Evolutionary conservation across 2,329 filamentous ascomycete species (phyloP), one percentile per base, ranked within the genome.

Genomic region (Alternaria dauci): DNA sequence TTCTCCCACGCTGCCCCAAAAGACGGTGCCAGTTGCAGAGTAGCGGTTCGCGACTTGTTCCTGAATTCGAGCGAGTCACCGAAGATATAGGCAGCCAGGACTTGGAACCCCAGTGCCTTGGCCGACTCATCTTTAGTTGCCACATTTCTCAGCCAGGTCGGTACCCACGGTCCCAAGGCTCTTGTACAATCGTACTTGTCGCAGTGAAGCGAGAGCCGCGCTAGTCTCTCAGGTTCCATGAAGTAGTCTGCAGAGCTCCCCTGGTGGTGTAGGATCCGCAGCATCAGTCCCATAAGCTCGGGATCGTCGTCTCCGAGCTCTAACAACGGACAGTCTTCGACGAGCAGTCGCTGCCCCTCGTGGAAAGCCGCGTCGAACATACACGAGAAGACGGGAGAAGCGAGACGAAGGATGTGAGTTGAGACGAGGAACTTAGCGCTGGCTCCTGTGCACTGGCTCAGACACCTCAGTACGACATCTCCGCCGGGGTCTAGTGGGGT

Each of bases 51-150:
- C 14, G 36, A 57, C 30, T 55, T 52, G 16, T 44, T 47, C 18
- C 14, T 23, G 26, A 59, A 59, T 11, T 51, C 30, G 11, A 16
- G 39, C 4, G 23, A 11, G 46, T 51, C 44, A 14, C 55, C 50
- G 39, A 62, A 59, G 34, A 56, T 34, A 23, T 57, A 59, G 12
- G 60, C 52, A 47, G 60, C 60, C 26, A 62, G 39, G 43, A 62
- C 48, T n/a, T 38, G 23, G 11, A 62, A 62, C 8, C 59, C 46
- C 28, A 55, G 32, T 25, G 16, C 11, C 23, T 25, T 11, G 8
- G n/a, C 5, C 38, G 26, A 28, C 26, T 36, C 38, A 36, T 46
- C 26, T 28, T 28, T 28, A 8, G 26, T 28, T 28, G 26, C 26
- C 5, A 47, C 18, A 38, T 58, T 30, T 38, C 36, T 18, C 39